Evolutionary conservation across 75 land plant genomes (phyloP), one percentile per base, ranked within the genome.

Genomic region (Adiantum capillusveneris): DNA sequence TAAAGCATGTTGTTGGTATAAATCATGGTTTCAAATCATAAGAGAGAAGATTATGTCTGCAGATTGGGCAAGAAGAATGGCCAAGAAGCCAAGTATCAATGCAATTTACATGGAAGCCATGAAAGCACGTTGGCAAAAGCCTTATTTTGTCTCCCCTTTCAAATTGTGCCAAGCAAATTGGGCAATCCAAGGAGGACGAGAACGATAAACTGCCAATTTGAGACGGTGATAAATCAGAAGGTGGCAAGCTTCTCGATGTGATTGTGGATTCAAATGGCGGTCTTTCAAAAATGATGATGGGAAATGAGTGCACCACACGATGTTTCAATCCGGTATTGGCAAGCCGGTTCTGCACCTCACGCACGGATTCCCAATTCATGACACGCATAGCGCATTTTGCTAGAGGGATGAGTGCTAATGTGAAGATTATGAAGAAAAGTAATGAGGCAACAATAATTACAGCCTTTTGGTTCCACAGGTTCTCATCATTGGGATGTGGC

Each of bases 81-180:
- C 67, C 59, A 1, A 37, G 45, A 0, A 83, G 80, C 90, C 87
- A 87, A 46, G 58, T 75, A 49, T 87, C 90, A 49, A 87, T 78
- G 63, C 90, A 87, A 0, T 34, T 57, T 13, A 76, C 64, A 66
- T 87, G 90, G 63, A 87, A 87, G 21, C 69, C 64, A 43, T 87
- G 90, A n/a, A 69, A 66, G 60, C 90, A 87, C 58, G 66, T 60
- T 3, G 90, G 87, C 19, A 87, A 61, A 9, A 78, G 57, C 1
- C 84, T 41, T n/a, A 79, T 37, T 57, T 72, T 65, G 20, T 83
- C 87, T 9, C 83, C 83, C 18, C 22, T 74, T 11, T 49, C 69
- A 44, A 84, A 87, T 52, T 83, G 76, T 21, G 62, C 31, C 53
- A 83, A 18, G 65, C 90, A 84, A 28, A 82, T 68, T 9, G 83